A percentile compares a stretch with the other conserved stretches of the same genome.
phyloP scores from a whole-genome alignment of 2,329 filamentous ascomycete species.

The Pseudogymnoascus sp. region DNA sequence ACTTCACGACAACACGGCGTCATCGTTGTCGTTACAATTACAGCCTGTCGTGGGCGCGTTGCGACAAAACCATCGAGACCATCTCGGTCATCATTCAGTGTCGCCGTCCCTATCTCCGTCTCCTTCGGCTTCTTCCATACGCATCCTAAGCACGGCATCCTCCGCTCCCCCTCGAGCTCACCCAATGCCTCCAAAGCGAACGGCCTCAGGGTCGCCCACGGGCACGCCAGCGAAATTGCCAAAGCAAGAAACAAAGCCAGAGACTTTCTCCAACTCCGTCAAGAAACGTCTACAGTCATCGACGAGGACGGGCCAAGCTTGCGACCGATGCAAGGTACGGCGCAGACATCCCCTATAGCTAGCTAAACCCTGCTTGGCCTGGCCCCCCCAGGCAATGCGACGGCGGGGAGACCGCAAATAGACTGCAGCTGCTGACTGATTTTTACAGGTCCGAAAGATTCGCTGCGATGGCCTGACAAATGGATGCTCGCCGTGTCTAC shows the following conservation, averaged over 20 bases:
- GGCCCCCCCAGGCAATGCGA: conserved; percentile 2
- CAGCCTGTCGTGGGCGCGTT: neutral
- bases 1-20: neutral
- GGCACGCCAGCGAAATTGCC: conserved; percentile 18
- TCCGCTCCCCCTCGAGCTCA: conserved; percentile 10
- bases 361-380: conserved; percentile 7
- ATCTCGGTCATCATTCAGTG: neutral
- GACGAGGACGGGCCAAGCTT: conserved; percentile 70
- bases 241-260: conserved; percentile 21
- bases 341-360: neutral
- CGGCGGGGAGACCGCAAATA: neutral
- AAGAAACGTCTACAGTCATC: conserved; percentile 46
- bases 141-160: conserved; percentile 16
- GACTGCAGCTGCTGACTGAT: conserved; percentile 11
- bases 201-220: conserved; percentile 16
- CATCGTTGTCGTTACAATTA: neutral
- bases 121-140: conserved; percentile 20
- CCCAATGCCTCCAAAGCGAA: conserved; percentile 23
- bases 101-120: conserved; percentile 6
- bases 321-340: conserved; percentile 74
- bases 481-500: conserved; percentile 73
- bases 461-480: conserved; percentile 73
- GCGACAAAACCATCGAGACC: neutral
- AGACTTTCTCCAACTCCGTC: conserved; percentile 32
- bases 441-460: conserved; percentile 66